Base-by-base conservation (phyloP, 352 stramenopile genomes). In the Pythium sp. region DNA sequence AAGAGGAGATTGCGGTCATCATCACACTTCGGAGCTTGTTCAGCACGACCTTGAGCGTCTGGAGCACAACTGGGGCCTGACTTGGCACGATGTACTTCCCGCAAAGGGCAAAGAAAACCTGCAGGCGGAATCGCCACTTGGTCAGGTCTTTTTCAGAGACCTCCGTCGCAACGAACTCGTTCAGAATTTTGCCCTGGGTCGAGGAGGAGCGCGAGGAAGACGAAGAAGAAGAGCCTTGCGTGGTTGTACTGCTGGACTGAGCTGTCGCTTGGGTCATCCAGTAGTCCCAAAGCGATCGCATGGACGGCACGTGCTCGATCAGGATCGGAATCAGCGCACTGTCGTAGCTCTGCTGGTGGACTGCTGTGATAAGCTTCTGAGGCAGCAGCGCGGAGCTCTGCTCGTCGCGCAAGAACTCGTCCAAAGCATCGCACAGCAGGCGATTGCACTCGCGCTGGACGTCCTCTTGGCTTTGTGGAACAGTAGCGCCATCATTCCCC, bases 331-430 rank as follows among this genome's bases (percentile, higher is more conserved):
- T 73, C 20, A 90, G 43, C 5, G 67, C 64, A 8, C 36, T 38
- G 46, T 87, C 77, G 53, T 87, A 90, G 9, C 79, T 80, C 66
- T 90, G 82, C 1, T 70, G 72, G 43, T 88, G 82, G 22, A 90
- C 69, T 30, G 76, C 67, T 11, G 82, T 54, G 24, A 84, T 53
- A 3, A 90, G 57, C 49, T 66, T 74, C 55, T 79, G 73, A 4
- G 77, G 69, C 36, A 58, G 54, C 14, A 73, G 28, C 14, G 62
- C 56, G 55, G 53, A 51, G 24, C 49, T 49, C 18, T 51, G 47
- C 11, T 85, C 74, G 58, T 74, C 72, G 46, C n/a, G 53, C n/a
- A 85, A 56, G 18, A 85, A 28, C 28, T 85, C 78, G 22, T 82
- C 68, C 15, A 85, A n/a, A 2, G 73, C 26, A 9, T 53, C 55